phyloP scores from a whole-genome alignment of 2,329 filamentous ascomycete species.

The Paecilomyces niveus region DNA sequence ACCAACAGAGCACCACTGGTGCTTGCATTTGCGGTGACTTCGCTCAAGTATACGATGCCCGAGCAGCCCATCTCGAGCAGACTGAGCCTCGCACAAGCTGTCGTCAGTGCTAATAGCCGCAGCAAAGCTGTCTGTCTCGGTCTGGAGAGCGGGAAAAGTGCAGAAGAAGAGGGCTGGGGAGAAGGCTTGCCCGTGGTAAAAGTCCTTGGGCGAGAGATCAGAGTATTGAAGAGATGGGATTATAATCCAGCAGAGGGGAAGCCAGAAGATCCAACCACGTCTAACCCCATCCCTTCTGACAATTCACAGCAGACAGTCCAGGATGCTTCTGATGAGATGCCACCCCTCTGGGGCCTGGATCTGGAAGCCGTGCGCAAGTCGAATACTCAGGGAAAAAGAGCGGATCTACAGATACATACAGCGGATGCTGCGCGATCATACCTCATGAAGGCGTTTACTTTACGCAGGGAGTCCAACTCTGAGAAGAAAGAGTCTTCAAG shows the following conservation, averaged over 20 bases:
- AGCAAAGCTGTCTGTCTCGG: conserved; percentile 70
- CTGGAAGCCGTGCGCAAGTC: conserved; percentile 46
- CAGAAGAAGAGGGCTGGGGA: conserved; percentile 65
- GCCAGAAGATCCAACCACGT: conserved; percentile 11
- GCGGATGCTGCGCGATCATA: conserved; percentile 62
- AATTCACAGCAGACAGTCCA: neutral
- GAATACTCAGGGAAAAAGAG: conserved; percentile 11
- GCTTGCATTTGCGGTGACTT: conserved; percentile 67
- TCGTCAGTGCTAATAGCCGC: conserved; percentile 73
- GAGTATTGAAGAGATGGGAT: conserved; percentile 69
- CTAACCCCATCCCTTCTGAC: neutral
- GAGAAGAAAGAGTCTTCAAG: conserved; percentile 10
- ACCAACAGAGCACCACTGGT: conserved; percentile 80
- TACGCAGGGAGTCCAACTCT: conserved; percentile 8
- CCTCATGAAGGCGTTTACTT: conserved; percentile 43
- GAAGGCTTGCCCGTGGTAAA: conserved; percentile 67
- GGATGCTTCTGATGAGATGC: conserved; percentile 20
- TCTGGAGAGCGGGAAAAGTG: conserved; percentile 56
- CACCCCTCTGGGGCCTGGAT: conserved; percentile 53
- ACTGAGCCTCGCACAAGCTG: conserved; percentile 73
- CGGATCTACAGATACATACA: conserved; percentile 63
- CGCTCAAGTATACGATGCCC: conserved; percentile 75
- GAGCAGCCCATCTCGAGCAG: conserved; percentile 79
- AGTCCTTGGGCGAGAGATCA: conserved; percentile 66
- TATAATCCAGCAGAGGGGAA: conserved; percentile 54